Conservation (phyloP, 2,329 filamentous ascomycete genomes). For the Aquanectria penicillioides region DNA sequence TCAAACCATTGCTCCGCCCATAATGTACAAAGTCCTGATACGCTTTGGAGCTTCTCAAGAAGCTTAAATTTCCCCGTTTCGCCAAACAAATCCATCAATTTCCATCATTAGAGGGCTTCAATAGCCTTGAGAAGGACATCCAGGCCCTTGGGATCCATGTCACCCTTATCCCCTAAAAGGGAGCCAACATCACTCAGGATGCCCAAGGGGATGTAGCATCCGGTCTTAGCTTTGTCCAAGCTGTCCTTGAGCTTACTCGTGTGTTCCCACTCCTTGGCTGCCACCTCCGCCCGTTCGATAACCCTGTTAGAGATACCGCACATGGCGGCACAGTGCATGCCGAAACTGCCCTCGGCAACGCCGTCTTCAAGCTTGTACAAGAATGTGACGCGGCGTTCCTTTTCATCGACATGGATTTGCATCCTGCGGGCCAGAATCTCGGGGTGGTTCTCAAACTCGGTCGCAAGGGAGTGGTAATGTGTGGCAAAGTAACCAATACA, state of each 20-base stretch:
- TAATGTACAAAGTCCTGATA: constrained; percentile 29
- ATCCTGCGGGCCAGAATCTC: constrained; percentile 89
- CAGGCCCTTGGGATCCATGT: constrained; percentile 61
- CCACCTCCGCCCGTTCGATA: constrained; percentile 86
- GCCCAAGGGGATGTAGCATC: constrained; percentile 85
- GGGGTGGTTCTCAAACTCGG: constrained; percentile 89
- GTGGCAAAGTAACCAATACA: constrained; percentile 97
- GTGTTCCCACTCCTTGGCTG: constrained; percentile 93
- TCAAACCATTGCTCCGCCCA: constrained; percentile 8
- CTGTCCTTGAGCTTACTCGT: constrained; percentile 91
- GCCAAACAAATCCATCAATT: constrained; percentile 9
- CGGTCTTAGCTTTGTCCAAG: constrained; percentile 80
- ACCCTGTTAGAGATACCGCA: constrained; percentile 88
- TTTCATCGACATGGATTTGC: constrained; percentile 93
- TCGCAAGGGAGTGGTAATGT: constrained; percentile 93
- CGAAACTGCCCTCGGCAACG: constrained; percentile 95
- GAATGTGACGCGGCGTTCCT: constrained; percentile 89
- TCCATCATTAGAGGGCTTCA: constrained; percentile 58
- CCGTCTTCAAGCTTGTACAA: constrained; percentile 93
- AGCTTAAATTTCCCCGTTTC: not conserved
- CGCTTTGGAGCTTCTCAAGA: constrained; percentile 14
- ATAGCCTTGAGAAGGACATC: constrained; percentile 70
- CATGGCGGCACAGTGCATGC: constrained; percentile 99
- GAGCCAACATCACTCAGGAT: constrained; percentile 88
- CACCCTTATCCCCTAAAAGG: constrained; percentile 70